Evolutionary conservation across 768 basidiomycete species (phyloP), one percentile per base, ranked within the genome.

Genomic region (Pisolithus albus): DNA sequence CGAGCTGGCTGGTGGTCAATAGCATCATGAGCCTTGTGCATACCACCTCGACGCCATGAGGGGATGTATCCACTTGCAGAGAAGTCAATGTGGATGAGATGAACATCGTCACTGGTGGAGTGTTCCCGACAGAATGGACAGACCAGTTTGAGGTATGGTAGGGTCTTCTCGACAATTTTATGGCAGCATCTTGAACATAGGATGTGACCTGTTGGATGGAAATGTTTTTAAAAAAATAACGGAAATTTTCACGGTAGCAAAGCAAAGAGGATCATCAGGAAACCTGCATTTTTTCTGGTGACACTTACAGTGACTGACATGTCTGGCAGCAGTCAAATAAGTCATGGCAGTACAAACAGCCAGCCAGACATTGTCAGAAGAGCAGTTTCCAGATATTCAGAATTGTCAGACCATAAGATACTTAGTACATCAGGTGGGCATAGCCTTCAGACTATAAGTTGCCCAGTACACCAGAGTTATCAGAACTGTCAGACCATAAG

Each of bases 121-220:
- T 74, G 69, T 70, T 87, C 86, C 63, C 88, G 84, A 71, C 88
- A 91, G 73, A 89, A 89, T 58, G 88, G 88, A 73, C 88, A 91
- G 69, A 72, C 79, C 52, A 88, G 86, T n/a, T 77, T 60, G 59
- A 80, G 77, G 58, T 84, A 79, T 24, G 83, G 71, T 36, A 83
- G 68, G 42, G 85, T 86, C 77, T 89, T 90, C 75, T 90, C 84
- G 67, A 84, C 78, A 61, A 91, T 89, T 68, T 76, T 83, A 64
- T 78, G 81, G 76, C 85, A 84, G 73, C 88, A 91, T 65, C 69
- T 74, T 40, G 80, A 76, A 69, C 88, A 91, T 54, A 91, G 73
- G 54, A 90, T 82, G 72, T 91, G 88, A 60, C 88, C 88, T 91
- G 64, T 38, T 19, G 1, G 6, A 38, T 24, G 42, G 23, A 49